Evolutionary conservation across 345 rosid species (phyloP).

Genomic region (Aethionema arabicum): DNA sequence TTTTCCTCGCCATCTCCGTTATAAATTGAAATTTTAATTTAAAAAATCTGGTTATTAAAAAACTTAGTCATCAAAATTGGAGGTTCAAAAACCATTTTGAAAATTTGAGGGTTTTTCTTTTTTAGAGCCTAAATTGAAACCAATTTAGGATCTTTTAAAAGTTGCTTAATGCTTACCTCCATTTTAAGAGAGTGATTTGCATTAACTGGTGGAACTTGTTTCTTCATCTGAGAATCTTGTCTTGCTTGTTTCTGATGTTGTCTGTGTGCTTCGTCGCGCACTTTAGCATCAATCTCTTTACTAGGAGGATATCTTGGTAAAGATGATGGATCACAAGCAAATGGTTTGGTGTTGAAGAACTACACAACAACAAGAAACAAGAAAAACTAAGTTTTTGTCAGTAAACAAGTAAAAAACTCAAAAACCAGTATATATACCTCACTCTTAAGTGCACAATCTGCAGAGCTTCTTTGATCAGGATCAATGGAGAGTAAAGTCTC

Average conservation of each 20-base stretch:
- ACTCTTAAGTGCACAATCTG: constrained; percentile 30
- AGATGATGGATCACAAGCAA: constrained; percentile 81
- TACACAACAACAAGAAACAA: constrained; percentile 31
- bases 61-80: too few relatives aligned
- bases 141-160: constrained; percentile 32
- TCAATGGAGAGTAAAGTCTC: constrained; percentile 93
- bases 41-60: too few relatives aligned
- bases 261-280: constrained; percentile 79
- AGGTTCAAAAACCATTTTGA: too few relatives aligned
- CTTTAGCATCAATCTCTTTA: constrained; percentile 92
- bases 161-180: constrained; percentile 28
- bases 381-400: constrained; percentile 14
- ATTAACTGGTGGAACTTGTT: constrained; percentile 20
- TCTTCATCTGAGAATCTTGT: constrained; percentile 22
- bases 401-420: constrained; percentile 1
- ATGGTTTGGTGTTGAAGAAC: constrained; percentile 83
- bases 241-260: constrained; percentile 35
- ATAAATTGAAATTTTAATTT: too few relatives aligned
- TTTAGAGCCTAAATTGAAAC: too few relatives aligned
- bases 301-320: constrained; percentile 93
- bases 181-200: constrained; percentile 18
- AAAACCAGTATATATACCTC: constrained; percentile 24
- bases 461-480: constrained; percentile 53
- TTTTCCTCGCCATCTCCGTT: too few relatives aligned
- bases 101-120: too few relatives aligned